These are phyloP conservation scores for Leccinum solheimii DNA, from an alignment of 1,284 basidiomycete genomes.

Conservation along the genomic window DNA sequence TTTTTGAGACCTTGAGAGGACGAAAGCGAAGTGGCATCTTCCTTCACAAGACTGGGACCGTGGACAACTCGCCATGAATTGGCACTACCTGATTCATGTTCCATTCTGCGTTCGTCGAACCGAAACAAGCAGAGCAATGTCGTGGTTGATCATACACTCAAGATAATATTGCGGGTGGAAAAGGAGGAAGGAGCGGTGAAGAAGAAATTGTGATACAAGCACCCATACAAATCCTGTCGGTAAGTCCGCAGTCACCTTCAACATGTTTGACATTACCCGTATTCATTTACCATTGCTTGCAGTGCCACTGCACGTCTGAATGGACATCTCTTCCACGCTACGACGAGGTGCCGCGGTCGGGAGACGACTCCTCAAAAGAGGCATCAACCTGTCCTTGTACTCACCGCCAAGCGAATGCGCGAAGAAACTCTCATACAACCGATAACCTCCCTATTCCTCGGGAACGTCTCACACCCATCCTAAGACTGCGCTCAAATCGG, in stretches of 20 bases:
- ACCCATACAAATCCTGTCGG: conserved; percentile 78
- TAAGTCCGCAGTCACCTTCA: conserved; percentile 38
- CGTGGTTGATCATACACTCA: conserved; percentile 76
- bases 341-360: conserved; percentile 40
- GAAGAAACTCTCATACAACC: not conserved
- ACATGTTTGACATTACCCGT: not conserved
- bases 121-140: conserved; percentile 84
- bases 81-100: conserved; percentile 58
- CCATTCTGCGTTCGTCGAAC: conserved; percentile 74
- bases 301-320: conserved; percentile 81
- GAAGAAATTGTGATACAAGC: conserved; percentile 80
- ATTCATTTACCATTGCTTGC: conserved; percentile 1
- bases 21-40: conserved; percentile 54
- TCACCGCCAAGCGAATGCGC: conserved; percentile 12
- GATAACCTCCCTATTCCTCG: not conserved
- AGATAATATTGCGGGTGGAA: conserved; percentile 85
- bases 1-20: conserved; percentile 47
- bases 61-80: conserved; percentile 66
- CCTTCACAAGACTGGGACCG: conserved; percentile 71
- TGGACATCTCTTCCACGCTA: conserved; percentile 77
- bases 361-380: conserved; percentile 33
- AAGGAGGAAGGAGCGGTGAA: conserved; percentile 74
- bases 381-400: conserved; percentile 47
- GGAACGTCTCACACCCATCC: conserved; percentile 35
- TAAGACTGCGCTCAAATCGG: conserved; percentile 37